A percentile compares a stretch with the other conserved stretches of the same genome.
phyloP scores from a whole-genome alignment of 441 rosid species.

The Capsella rubella region DNA sequence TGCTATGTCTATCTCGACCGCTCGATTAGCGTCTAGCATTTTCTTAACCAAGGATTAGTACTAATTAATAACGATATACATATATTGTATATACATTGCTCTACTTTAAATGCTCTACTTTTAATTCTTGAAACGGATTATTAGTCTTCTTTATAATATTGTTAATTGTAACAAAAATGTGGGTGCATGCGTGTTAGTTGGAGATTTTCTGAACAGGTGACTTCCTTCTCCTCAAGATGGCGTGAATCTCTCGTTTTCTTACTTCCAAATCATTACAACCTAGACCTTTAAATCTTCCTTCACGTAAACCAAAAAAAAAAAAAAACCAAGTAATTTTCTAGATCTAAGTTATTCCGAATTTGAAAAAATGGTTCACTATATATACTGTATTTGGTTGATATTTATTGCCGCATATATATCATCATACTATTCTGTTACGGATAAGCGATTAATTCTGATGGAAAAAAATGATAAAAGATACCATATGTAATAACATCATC shows the following conservation, averaged over 20 bases:
- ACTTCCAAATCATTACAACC: slow-evolving; percentile 38
- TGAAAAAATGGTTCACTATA: slow-evolving; percentile 2
- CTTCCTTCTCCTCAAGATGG: slow-evolving; percentile 16
- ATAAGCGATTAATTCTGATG: slow-evolving; percentile 1
- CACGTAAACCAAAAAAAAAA: background rate
- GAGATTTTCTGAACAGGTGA: background rate
- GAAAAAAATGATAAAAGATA: slow-evolving; percentile 9
- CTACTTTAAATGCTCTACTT: background rate
- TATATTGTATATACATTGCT: too few species aligned
- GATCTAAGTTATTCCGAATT: background rate
- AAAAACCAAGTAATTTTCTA: background rate
- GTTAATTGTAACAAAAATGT: background rate
- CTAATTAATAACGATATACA: too few species aligned
- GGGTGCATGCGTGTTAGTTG: background rate
- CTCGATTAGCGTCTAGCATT: too few species aligned
- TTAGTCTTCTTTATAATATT: slow-evolving; percentile 1
- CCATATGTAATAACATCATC: background rate
- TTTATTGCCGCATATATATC: background rate
- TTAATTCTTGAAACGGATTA: background rate
- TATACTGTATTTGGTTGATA: background rate
- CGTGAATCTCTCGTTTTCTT: slow-evolving; percentile 25
- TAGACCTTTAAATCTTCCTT: slow-evolving; percentile 7
- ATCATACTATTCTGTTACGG: background rate
- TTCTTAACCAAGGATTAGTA: too few species aligned
- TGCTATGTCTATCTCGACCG: too few species aligned